Conservation (phyloP, 805 yeast species). For the Wickerhamomyces subpelliculosus region DNA sequence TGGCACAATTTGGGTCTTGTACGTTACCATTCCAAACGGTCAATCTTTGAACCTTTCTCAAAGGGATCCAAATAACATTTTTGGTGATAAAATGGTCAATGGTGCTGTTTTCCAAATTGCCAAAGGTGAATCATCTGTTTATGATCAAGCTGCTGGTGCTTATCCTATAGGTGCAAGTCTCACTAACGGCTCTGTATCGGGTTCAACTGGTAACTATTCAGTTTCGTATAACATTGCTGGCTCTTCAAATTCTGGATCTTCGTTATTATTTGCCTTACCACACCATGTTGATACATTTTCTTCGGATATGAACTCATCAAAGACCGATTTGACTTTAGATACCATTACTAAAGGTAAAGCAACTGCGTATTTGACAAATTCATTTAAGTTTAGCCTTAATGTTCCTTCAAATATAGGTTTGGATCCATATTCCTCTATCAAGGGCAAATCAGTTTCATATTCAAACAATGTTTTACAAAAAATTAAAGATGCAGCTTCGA, state of each 20-base stretch:
- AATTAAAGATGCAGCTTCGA: constrained; percentile 27
- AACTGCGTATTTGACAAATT: constrained; percentile 36
- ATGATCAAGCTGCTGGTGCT: constrained; percentile 59
- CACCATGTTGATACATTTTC: constrained; percentile 49
- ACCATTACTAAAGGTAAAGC: constrained; percentile 46
- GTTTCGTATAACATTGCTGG: constrained; percentile 41
- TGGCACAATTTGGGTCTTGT: constrained; percentile 60
- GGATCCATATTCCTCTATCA: constrained; percentile 32
- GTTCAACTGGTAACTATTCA: constrained; percentile 32
- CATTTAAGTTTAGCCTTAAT: constrained; percentile 33
- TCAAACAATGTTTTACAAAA: constrained; percentile 22
- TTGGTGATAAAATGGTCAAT: constrained; percentile 35
- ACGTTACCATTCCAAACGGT: constrained; percentile 41
- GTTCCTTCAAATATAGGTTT: constrained; percentile 40
- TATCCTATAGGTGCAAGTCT: constrained; percentile 45
- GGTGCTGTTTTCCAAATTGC: constrained; percentile 56
- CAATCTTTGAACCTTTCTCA: constrained; percentile 24
- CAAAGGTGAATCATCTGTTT: constrained; percentile 35
- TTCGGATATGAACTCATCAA: constrained; percentile 18
- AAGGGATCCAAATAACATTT: constrained; percentile 31
- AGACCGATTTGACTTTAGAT: constrained; percentile 32
- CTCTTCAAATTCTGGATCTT: constrained; percentile 33
- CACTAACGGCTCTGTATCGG: constrained; percentile 31
- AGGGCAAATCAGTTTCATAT: constrained; percentile 22
- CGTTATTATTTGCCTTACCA: constrained; percentile 58